These are phyloP conservation scores for Colletotrichum sp. DNA, from an alignment of 2,329 filamentous ascomycete species.

Conservation along the genomic window DNA sequence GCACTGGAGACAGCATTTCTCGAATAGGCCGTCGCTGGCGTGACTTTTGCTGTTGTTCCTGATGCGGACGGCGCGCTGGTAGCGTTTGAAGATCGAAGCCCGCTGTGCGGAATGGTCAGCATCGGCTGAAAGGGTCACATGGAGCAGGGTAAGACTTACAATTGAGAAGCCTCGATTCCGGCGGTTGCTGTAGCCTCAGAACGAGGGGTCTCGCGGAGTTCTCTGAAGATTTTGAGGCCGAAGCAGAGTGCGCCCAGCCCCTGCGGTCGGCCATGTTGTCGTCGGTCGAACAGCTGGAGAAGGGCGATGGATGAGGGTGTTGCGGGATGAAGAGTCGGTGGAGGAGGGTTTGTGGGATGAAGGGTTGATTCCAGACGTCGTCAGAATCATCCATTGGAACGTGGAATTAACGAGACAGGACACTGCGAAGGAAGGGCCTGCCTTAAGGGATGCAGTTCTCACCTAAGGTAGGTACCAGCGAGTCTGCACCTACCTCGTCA, in stretches of 20 bases:
- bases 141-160: not conserved
- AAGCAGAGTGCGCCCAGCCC: not conserved
- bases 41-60: not conserved
- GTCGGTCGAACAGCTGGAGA: not conserved
- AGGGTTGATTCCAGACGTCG: not conserved
- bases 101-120: not conserved
- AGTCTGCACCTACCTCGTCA: not conserved
- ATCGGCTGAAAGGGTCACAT: not conserved
- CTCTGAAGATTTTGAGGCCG: not conserved
- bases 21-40: not conserved
- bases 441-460: not conserved
- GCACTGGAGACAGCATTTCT: not conserved
- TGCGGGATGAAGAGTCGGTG: not conserved
- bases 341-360: not conserved
- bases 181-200: not conserved
- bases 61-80: not conserved
- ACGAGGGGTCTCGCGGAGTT: not conserved
- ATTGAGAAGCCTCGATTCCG: not conserved
- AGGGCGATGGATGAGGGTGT: not conserved
- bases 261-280: not conserved
- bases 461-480: not conserved
- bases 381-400: not conserved
- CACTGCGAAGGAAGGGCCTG: not conserved
- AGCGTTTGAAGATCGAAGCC: not conserved
- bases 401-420: not conserved